phyloP scores from a whole-genome alignment of 768 basidiomycete species.

The Ephemerocybe angulata region DNA sequence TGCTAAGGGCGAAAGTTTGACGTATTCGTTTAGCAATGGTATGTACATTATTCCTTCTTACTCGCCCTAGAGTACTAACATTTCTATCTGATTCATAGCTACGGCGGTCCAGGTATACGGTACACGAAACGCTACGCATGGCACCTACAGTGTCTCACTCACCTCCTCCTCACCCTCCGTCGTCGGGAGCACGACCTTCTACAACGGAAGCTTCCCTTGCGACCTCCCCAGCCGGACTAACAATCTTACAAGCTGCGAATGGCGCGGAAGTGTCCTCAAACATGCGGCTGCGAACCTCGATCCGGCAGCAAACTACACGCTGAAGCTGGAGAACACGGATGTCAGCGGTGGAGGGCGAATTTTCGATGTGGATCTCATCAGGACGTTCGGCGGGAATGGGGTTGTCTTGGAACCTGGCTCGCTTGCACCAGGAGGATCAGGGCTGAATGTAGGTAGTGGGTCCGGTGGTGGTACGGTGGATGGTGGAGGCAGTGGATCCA shows the following conservation, averaged over 20 bases:
- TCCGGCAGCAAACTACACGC: not conserved
- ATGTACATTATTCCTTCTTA: not conserved
- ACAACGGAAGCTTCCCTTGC: slow-evolving; percentile 3
- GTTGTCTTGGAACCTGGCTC: not conserved
- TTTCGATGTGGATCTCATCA: not conserved
- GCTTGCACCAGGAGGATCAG: not conserved
- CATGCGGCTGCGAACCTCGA: slow-evolving; percentile 5
- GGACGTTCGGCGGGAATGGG: not conserved
- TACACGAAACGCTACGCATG: slow-evolving; percentile 8
- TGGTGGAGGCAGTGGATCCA: too few species aligned
- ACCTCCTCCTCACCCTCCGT: not conserved
- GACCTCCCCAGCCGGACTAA: not conserved
- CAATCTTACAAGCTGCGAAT: slow-evolving; percentile 3
- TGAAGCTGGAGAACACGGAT: slow-evolving; percentile 5
- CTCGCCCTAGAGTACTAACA: not conserved
- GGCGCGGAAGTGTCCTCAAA: slow-evolving; percentile 6
- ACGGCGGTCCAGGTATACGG: slow-evolving; percentile 9
- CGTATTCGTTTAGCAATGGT: not conserved
- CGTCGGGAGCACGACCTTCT: not conserved
- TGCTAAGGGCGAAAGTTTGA: slow-evolving; percentile 1
- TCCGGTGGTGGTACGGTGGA: too few species aligned
- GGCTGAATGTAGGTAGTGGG: not conserved
- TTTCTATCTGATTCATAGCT: not conserved
- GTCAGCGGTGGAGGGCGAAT: not conserved
- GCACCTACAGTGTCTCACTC: slow-evolving; percentile 3